Evolutionary conservation across 2,329 filamentous ascomycete species (phyloP).

Genomic region (Nothophoma quercina): DNA sequence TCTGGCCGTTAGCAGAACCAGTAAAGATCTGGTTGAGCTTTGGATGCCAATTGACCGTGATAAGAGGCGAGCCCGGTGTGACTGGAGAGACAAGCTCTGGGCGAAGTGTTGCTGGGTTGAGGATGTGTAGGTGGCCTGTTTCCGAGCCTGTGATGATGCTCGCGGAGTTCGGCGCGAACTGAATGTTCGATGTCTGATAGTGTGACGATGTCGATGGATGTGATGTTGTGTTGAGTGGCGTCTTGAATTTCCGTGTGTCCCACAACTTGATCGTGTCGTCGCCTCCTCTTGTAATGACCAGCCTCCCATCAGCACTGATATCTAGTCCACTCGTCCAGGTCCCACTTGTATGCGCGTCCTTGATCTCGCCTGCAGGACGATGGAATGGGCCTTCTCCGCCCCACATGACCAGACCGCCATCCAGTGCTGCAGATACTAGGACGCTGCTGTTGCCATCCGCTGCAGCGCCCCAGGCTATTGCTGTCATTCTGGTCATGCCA

Average conservation of each 20-base stretch:
- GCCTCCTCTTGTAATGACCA: conserved; percentile 89
- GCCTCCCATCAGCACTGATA: conserved; percentile 87
- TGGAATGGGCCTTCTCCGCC: conserved; percentile 85
- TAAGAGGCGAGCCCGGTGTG: conserved; percentile 82
- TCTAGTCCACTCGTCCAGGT: conserved; percentile 94
- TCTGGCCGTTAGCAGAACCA: conserved; percentile 88
- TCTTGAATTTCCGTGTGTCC: conserved; percentile 96
- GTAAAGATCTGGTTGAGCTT: conserved; percentile 97
- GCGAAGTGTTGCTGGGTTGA: conserved; percentile 89
- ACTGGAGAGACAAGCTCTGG: conserved; percentile 86
- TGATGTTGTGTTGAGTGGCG: conserved; percentile 79
- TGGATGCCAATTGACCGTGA: conserved; percentile 88
- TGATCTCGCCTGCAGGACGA: conserved; percentile 81
- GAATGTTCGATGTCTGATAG: conserved; percentile 85
- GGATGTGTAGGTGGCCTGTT: conserved; percentile 85
- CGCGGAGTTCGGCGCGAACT: conserved; percentile 83
- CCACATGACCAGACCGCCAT: conserved; percentile 93
- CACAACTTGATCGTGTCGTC: conserved; percentile 95
- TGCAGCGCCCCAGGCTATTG: conserved; percentile 83
- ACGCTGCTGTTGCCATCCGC: conserved; percentile 79
- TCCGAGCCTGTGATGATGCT: conserved; percentile 89
- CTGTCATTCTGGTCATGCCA: conserved; percentile 91
- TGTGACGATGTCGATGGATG: conserved; percentile 84
- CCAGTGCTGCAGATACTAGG: conserved; percentile 81
- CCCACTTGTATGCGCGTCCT: conserved; percentile 79